phyloP scores from a whole-genome alignment of 1,284 basidiomycete genomes.

The Mycena sp. region DNA sequence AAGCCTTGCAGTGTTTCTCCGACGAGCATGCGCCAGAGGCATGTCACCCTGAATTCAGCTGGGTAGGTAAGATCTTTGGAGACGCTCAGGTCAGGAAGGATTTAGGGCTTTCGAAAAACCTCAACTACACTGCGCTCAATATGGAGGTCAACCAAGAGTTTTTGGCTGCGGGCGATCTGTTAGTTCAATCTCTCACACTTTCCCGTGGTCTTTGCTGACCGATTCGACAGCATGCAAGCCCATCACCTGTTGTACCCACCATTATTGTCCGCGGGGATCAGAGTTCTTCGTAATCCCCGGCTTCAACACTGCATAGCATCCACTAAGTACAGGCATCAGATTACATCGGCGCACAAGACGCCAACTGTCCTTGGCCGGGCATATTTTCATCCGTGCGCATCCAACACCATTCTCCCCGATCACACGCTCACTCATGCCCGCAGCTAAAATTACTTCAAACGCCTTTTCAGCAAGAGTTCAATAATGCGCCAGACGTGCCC shows the following conservation, averaged over 20 bases:
- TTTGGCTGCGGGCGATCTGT: constrained; percentile 39
- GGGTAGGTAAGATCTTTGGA: constrained; percentile 36
- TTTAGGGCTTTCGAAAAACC: constrained; percentile 37
- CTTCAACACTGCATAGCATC: neutral
- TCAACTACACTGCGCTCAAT: constrained; percentile 25
- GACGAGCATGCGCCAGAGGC: neutral
- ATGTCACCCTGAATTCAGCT: constrained; percentile 33
- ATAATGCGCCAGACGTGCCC: constrained; percentile 36
- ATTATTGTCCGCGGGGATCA: constrained; percentile 39
- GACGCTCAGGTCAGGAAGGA: constrained; percentile 25
- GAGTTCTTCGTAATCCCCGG: constrained; percentile 41
- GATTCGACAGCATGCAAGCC: constrained; percentile 32
- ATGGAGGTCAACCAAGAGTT: constrained; percentile 34
- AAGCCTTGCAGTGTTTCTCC: neutral
- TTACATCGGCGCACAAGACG: constrained; percentile 43
- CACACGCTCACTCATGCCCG: neutral
- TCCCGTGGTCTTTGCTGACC: neutral
- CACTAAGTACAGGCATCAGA: constrained; percentile 25
- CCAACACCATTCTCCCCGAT: neutral
- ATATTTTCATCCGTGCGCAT: constrained; percentile 27
- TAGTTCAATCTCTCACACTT: constrained; percentile 13
- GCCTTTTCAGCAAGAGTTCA: constrained; percentile 39
- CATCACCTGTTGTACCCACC: constrained; percentile 40
- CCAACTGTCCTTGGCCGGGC: constrained; percentile 44
- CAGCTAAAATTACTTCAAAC: constrained; percentile 41